A percentile compares a stretch with the other conserved stretches of the same genome.
Evolutionary conservation across 257 asterid genomes (phyloP).

Genomic region (Verbascum thapsus): DNA sequence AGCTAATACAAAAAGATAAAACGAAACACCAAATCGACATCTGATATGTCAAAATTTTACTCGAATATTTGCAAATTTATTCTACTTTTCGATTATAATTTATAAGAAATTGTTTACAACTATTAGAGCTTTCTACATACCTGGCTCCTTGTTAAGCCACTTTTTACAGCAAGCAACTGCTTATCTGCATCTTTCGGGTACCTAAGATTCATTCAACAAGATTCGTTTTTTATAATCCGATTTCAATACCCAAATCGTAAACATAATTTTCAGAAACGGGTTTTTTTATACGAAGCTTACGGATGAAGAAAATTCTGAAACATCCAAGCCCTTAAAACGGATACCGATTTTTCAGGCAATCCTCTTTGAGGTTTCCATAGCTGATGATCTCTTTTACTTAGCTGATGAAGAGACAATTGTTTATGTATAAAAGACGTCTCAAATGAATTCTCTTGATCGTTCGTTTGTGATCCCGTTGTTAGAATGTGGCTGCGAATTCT

Average conservation of each 20-base stretch:
- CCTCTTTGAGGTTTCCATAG: constrained; percentile 97
- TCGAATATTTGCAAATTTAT: too few species aligned
- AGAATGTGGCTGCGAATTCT: constrained; percentile 73
- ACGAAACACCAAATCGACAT: too few species aligned
- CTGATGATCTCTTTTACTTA: constrained; percentile 69
- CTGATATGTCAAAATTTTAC: too few species aligned
- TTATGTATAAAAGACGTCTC: constrained; percentile 62
- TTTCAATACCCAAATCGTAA: neutral
- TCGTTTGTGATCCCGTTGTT: constrained; percentile 52
- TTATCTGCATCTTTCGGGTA: constrained; percentile 95
- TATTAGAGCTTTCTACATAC: constrained; percentile 29
- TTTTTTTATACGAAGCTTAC: constrained; percentile 58
- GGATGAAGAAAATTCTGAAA: constrained; percentile 97
- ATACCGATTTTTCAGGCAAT: constrained; percentile 85
- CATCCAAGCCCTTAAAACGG: constrained; percentile 95
- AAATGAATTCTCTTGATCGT: constrained; percentile 40
- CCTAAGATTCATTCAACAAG: constrained; percentile 43
- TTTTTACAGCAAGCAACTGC: constrained; percentile 81
- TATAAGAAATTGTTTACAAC: neutral
- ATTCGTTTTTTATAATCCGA: neutral
- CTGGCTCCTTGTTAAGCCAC: constrained; percentile 94
- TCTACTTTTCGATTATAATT: too few species aligned
- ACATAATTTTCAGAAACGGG: too few species aligned
- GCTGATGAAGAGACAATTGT: constrained; percentile 90
- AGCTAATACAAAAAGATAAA: too few species aligned